Evolutionary conservation across 495 filamentous ascomycete species (phyloP).

Genomic region (Penicillium silybi): DNA sequence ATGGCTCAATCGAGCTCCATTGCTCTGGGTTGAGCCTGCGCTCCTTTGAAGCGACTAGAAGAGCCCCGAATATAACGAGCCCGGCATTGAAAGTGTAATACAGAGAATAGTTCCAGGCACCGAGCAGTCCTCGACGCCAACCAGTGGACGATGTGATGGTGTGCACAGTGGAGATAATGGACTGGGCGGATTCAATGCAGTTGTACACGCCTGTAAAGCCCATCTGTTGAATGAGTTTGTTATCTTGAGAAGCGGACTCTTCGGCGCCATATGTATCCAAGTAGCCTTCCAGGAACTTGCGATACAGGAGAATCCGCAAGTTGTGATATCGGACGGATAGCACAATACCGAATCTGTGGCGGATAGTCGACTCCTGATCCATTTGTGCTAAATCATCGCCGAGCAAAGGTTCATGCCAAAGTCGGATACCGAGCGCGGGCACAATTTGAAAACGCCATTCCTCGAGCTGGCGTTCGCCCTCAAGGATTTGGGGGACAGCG

Average conservation of each 20-base stretch:
- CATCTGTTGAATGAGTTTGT: slow-evolving; percentile 23
- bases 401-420: slow-evolving; percentile 8
- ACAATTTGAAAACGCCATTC: slow-evolving; percentile 6
- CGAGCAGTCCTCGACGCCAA: slow-evolving; percentile 25
- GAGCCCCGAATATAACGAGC: slow-evolving; percentile 28
- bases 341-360: slow-evolving; percentile 24
- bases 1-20: slow-evolving; percentile 10
- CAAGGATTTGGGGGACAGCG: slow-evolving; percentile 8
- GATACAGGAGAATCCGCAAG: slow-evolving; percentile 31
- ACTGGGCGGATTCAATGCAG: slow-evolving; percentile 30
- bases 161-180: slow-evolving; percentile 34
- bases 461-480: slow-evolving; percentile 3
- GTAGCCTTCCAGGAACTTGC: slow-evolving; percentile 31
- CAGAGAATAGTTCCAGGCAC: slow-evolving; percentile 41
- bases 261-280: slow-evolving; percentile 21
- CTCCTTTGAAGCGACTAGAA: slow-evolving; percentile 20
- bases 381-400: background rate
- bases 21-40: background rate
- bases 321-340: slow-evolving; percentile 34
- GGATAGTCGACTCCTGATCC: slow-evolving; percentile 1
- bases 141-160: slow-evolving; percentile 21
- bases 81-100: slow-evolving; percentile 40
- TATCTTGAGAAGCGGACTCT: slow-evolving; percentile 18
- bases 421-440: slow-evolving; percentile 2
- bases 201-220: slow-evolving; percentile 32